Evolutionary conservation across 331 rosid genomes (phyloP), one percentile per base, ranked within the genome.

Genomic region (Pyrus hybrid): DNA sequence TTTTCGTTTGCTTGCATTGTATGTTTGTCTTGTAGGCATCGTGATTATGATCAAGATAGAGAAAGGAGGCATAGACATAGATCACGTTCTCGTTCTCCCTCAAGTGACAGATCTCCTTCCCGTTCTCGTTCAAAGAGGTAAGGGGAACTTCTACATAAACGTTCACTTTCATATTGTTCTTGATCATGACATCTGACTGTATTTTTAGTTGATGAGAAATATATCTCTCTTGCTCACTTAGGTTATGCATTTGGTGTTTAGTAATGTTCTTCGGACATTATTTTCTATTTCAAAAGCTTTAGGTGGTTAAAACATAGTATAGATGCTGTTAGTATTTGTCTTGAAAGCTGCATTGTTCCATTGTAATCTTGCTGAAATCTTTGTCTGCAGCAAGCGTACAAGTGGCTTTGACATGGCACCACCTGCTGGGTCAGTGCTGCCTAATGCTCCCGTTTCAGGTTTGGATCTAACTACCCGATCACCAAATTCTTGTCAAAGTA

Each of bases 351-450:
- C 75, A n/a, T 77, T 53, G 23, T 28, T 77, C 25, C 17, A 37
- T 51, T 53, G 62, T 75, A 49, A 64, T 83, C 32, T 58, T 30
- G 62, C 69, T 57, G 60, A 53, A 66, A 51, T 67, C 26, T 75
- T 61, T 70, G 57, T 81, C 25, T 79, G 26, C 90, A 88, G 96
- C 84, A 90, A 85, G 81, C 82, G 90, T 67, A 82, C 86, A 72
- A 83, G 91, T 82, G 93, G 93, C 25, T 90, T 90, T 86, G 96
- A 90, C 83, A 85, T 90, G 93, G 93, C 88, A 53, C 93, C 96
- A 69, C 83, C 93, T 63, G 80, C 78, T 74, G 83, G 67, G 0
- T 70, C 79, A 29, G 73, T 56, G 65, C 68, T 79, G 35, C 84
- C 87, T 47, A 71, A 78, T 53, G 62, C 83, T 23, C 72, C 80